These are phyloP conservation scores for Rhodomyrtus psidioides DNA, from an alignment of 441 rosid species.

Conservation along the genomic window DNA sequence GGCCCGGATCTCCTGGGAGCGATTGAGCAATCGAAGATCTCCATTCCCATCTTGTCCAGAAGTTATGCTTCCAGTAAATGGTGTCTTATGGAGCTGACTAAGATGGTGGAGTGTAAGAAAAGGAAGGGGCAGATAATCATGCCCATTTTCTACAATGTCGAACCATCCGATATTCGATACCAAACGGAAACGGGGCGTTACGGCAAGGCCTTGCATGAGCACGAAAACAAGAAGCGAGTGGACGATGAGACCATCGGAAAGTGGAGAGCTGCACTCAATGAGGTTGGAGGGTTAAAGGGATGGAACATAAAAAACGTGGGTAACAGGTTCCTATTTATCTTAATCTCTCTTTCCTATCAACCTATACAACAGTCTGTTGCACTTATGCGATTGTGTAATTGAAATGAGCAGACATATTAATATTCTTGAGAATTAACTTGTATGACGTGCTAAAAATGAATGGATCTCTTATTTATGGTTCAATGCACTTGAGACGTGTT, in stretches of 20 bases:
- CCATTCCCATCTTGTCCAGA: no score
- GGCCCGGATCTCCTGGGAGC: no score
- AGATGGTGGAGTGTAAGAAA: background rate
- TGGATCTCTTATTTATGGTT: background rate
- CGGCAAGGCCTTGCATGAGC: background rate
- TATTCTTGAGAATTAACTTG: background rate
- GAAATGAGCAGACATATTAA: background rate
- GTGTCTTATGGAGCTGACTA: background rate
- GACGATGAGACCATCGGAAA: background rate
- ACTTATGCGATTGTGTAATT: background rate
- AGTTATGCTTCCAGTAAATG: no score
- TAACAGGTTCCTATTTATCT: background rate
- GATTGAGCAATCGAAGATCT: no score
- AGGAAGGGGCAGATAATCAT: background rate
- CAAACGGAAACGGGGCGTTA: background rate
- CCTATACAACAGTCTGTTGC: background rate
- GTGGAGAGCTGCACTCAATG: background rate
- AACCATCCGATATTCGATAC: background rate
- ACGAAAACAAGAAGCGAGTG: background rate
- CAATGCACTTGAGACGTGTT: background rate
- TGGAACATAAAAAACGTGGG: background rate
- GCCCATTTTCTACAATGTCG: background rate
- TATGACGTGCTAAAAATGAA: background rate
- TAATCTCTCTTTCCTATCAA: no score
- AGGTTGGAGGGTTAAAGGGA: background rate